A percentile compares a stretch with the other conserved stretches of the same genome.
Evolutionary conservation across 371 early-diverging fungal species (phyloP).

Genomic region (Apophysomyces trapeziformis): DNA sequence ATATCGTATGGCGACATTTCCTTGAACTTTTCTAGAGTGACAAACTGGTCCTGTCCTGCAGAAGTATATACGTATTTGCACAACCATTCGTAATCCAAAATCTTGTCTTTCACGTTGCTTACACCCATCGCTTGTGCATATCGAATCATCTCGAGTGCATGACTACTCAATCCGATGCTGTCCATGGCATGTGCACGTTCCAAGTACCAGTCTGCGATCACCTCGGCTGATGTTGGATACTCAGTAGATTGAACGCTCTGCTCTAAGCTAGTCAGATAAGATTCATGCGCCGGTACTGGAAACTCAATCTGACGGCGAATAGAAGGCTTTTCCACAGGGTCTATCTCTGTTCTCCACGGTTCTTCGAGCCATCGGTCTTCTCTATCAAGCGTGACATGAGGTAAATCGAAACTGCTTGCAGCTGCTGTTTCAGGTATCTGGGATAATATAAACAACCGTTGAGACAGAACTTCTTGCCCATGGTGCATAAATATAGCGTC

Average conservation of each 20-base stretch:
- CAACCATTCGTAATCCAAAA: conserved; percentile 61
- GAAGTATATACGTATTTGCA: conserved; percentile 63
- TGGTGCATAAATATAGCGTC: conserved; percentile 70
- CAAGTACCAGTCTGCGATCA: conserved; percentile 65
- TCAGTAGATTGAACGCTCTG: conserved; percentile 36
- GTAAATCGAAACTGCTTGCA: conserved; percentile 50
- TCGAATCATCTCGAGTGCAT: conserved; percentile 61
- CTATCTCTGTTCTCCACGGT: conserved; percentile 41
- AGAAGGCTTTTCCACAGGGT: conserved; percentile 28
- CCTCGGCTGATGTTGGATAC: conserved; percentile 50
- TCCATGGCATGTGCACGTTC: conserved; percentile 62
- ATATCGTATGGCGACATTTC: conserved; percentile 56
- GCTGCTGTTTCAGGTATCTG: conserved; percentile 69
- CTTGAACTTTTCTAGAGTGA: conserved; percentile 44
- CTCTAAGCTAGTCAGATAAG: conserved; percentile 23
- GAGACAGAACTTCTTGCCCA: conserved; percentile 57
- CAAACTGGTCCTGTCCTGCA: conserved; percentile 27
- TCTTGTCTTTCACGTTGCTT: conserved; percentile 46
- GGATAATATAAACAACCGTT: conserved; percentile 65
- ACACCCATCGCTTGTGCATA: conserved; percentile 61
- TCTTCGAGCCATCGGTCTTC: conserved; percentile 43
- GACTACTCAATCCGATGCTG: conserved; percentile 52
- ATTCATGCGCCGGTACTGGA: conserved; percentile 22
- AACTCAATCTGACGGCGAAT: conserved; percentile 19
- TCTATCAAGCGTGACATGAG: conserved; percentile 34